Base-by-base conservation (phyloP, 192 early-diverging fungal species). In the Hyaloraphidium curvatum region DNA sequence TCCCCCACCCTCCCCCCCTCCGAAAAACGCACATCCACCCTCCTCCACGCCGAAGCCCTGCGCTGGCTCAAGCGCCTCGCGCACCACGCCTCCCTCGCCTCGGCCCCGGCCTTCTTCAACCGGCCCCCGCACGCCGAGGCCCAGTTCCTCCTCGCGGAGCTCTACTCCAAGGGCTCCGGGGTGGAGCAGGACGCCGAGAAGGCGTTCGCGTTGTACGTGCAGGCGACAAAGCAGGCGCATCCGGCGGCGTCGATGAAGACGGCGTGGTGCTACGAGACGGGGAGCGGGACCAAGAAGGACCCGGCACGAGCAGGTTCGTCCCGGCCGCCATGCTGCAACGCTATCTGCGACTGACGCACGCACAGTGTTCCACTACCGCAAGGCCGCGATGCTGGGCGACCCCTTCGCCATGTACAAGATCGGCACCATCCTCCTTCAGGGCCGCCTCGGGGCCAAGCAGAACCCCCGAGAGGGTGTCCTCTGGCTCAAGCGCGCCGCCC, bases 221-320 rank as follows among this genome's bases (percentile, higher is more conserved):
- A 91, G 61, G 91, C 89, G 2, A 82, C 89, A 26, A 95, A 96
- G 61, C 83, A 86, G 53, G 79, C 76, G 63, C 92, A 96, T 60
- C 80, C 90, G 13, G 78, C 81, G 25, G 84, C 89, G 5, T 92
- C 89, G 21, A 97, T 93, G 64, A 81, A 92, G 55, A 81, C 84
- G 1, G 95, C 86, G 2, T 89, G 93, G 7, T 98, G 92, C 67
- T 92, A 95, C 66, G 95, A 98, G 61, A 67, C 84, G 22, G 92
- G 91, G 23, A 79, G 83, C n/a, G 95, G 95, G 31, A 90, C 87
- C 14, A 86, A 87, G 50, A 67, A 79, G 4, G 89, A 55, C 31
- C 50, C 3, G 1, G 17, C 28, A 35, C 28, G 54, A 28, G 33
- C 54, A 22, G 54, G 54, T 55, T 3, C 25, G 17, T 31, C 25